Evolutionary conservation across 768 basidiomycete genomes (phyloP).

Genomic region (Panellus pusillus): DNA sequence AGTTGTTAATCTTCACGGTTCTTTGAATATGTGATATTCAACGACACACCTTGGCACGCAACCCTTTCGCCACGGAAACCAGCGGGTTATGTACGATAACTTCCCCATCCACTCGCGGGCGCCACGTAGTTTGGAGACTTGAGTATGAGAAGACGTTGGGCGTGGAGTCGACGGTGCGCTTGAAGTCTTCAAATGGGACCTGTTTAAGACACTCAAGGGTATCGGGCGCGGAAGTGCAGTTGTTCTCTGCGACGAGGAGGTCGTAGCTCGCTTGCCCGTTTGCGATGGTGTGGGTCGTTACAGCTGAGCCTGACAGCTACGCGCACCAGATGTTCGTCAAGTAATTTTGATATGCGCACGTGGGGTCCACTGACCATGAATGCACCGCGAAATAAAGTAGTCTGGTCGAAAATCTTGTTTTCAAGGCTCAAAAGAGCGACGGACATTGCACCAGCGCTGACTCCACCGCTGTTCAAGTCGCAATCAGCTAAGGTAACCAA

Average conservation of each 20-base stretch:
- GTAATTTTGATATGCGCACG: not conserved
- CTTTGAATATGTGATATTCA: too few relatives aligned
- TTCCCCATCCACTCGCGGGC: slow-evolving; percentile 39
- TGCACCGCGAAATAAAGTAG: slow-evolving; percentile 7
- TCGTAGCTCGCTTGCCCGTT: not conserved
- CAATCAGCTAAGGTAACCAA: not conserved
- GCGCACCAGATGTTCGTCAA: too few relatives aligned
- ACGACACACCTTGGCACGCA: slow-evolving; percentile 25
- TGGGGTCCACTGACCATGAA: not conserved
- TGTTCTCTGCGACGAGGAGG: not conserved
- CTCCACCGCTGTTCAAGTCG: slow-evolving; percentile 1
- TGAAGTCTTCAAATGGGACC: slow-evolving; percentile 29
- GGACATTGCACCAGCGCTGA: slow-evolving; percentile 16
- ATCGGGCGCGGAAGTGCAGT: slow-evolving; percentile 28
- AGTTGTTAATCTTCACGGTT: slow-evolving; percentile 8
- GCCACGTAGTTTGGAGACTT: slow-evolving; percentile 33
- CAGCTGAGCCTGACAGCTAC: not conserved
- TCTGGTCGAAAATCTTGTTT: slow-evolving; percentile 11
- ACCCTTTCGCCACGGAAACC: slow-evolving; percentile 32
- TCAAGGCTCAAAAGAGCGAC: not conserved
- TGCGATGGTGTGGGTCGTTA: not conserved
- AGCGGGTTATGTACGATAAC: slow-evolving; percentile 37
- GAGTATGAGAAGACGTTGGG: slow-evolving; percentile 32
- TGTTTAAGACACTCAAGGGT: slow-evolving; percentile 33
- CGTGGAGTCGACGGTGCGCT: slow-evolving; percentile 31